Evolutionary conservation across 805 yeast genomes (phyloP).

Genomic region (Lipomyces japonicus): DNA sequence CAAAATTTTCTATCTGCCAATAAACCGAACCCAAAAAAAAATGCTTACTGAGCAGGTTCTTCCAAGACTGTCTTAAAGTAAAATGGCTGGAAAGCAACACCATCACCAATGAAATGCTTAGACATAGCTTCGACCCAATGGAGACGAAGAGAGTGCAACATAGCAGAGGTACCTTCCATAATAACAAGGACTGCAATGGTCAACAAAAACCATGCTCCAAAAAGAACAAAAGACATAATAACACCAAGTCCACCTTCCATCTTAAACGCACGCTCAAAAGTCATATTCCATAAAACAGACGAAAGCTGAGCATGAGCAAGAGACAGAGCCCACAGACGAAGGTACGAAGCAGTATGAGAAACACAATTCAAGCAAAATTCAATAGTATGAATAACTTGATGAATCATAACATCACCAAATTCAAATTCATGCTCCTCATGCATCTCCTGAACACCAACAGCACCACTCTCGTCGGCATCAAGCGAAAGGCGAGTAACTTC

Average conservation of each 20-base stretch:
- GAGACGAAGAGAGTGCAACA: slow-evolving; percentile 96
- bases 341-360: slow-evolving; percentile 96
- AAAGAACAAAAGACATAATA: slow-evolving; percentile 68
- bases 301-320: slow-evolving; percentile 96
- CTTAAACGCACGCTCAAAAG: slow-evolving; percentile 73
- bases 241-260: slow-evolving; percentile 65
- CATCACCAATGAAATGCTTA: slow-evolving; percentile 96
- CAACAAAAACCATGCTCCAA: slow-evolving; percentile 91
- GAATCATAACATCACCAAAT: slow-evolving; percentile 93
- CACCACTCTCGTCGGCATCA: slow-evolving; percentile 37
- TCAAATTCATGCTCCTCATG: slow-evolving; percentile 57
- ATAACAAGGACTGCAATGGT: slow-evolving; percentile 87
- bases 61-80: slow-evolving; percentile 46
- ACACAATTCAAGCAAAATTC: slow-evolving; percentile 97
- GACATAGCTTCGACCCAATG: slow-evolving; percentile 99
- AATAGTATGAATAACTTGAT: slow-evolving; percentile 95
- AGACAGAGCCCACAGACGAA: slow-evolving; percentile 95
- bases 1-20: no score
- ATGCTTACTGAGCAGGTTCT: slow-evolving; percentile 24
- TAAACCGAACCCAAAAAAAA: no score
- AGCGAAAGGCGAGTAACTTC: slow-evolving; percentile 36
- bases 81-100: slow-evolving; percentile 85
- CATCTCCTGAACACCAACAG: slow-evolving; percentile 40
- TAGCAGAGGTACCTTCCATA: slow-evolving; percentile 99
- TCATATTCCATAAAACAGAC: slow-evolving; percentile 94